These are phyloP conservation scores for Thelonectria rubi DNA, from an alignment of 2,329 filamentous ascomycete genomes.

Conservation along the genomic window DNA sequence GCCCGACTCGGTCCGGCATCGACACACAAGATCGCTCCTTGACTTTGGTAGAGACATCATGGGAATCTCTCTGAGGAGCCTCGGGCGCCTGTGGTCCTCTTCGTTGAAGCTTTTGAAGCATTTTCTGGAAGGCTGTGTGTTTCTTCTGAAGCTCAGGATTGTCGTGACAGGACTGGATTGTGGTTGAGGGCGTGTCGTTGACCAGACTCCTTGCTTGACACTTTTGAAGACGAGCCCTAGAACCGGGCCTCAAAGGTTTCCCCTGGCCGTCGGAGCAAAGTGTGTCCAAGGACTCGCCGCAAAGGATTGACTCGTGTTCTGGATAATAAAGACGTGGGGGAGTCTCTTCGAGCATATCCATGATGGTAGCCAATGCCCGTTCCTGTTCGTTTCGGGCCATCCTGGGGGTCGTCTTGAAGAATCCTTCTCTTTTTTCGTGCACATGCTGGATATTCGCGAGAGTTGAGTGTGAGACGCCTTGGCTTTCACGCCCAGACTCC, in stretches of 20 bases:
- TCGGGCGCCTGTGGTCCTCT: conserved; percentile 4
- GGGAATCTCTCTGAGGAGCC: conserved; percentile 5
- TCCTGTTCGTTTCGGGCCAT: conserved; percentile 17
- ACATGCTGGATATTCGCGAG: conserved; percentile 31
- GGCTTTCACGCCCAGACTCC: neutral
- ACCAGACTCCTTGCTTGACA: neutral
- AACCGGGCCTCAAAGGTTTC: no score
- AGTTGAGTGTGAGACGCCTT: neutral
- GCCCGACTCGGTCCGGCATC: neutral
- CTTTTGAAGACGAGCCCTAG: neutral
- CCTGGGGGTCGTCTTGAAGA: neutral
- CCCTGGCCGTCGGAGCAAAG: neutral
- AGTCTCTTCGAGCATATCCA: conserved; percentile 20
- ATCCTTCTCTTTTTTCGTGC: neutral
- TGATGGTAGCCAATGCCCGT: conserved; percentile 20
- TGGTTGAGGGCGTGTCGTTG: neutral
- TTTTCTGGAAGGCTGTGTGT: conserved; percentile 40
- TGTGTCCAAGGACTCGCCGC: neutral
- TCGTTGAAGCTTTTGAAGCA: conserved; percentile 42
- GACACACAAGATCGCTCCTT: conserved; percentile 16
- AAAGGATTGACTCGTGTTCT: neutral
- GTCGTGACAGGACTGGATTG: neutral
- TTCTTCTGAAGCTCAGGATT: conserved; percentile 23
- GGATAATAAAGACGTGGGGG: neutral
- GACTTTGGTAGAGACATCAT: neutral